Evolutionary conservation across 805 yeast genomes (phyloP), one percentile per base, ranked within the genome.

Genomic region (Saccharomycopsis oosterbeekiorum): DNA sequence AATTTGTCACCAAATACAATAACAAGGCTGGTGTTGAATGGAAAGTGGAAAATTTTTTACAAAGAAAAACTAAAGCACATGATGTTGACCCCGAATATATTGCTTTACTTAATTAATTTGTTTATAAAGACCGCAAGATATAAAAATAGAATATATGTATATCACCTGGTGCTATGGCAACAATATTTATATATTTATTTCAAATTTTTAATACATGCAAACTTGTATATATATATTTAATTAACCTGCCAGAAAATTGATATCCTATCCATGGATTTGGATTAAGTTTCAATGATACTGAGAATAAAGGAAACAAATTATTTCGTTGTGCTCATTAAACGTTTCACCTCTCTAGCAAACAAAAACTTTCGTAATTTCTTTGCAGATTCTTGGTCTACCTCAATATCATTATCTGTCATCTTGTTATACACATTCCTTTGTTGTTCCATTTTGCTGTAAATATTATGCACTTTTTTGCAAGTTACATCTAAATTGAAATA

Each of bases 1-100:
- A 84, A 71, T 92, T 93, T 71, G 72, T 75, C 55, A 68, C 68
- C 47, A 72, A 74, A 62, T 80, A 80, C 66, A 74, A 76, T 62
- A 74, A 79, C 65, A 84, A 83, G 71, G 72, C 75, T 58, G 96
- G 96, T 53, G 81, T 85, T 36, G 76, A 73, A 51, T 77, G 74
- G 67, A 88, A 88, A 73, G 78, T 89, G 62, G 75, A 79, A 61
- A 77, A 78, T 62, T 77, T 86, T 19, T 78, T 89, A 67, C 80
- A 78, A 58, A 60, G 66, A 58, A 64, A 64, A 55, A 62, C 66
- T 12, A 62, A 58, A 51, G 53, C 56, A 34, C 65, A 64, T 40
- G 63, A 62, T 21, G 57, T 55, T 43, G 65, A 62, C 51, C 50
- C 61, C 12, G 37, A 62, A 47, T 64, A 64, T 40, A 55, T 64